Base-by-base conservation (phyloP, 208 protist species). In the Trypanosoma theileri region DNA sequence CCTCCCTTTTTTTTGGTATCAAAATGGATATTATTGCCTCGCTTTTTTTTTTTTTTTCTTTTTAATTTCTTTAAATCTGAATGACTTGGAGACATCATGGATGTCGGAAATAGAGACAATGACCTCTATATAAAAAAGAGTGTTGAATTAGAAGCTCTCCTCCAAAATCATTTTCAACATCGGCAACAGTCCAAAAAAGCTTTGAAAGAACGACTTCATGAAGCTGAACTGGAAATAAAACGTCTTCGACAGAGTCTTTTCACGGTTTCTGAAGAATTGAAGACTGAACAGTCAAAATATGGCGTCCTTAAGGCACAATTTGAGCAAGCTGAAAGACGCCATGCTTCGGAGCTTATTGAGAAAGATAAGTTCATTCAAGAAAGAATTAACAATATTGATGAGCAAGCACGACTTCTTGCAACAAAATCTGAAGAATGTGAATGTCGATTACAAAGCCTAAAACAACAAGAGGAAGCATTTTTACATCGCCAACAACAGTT, bases 131-230 rank as follows among this genome's bases (percentile, higher is more conserved):
- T 61, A 13, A 64, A 53, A 19, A 78, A 71, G 56, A 75, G 59
- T 54, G 54, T 63, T 13, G 80, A 85, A 41, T 57, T 85, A 51
- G 75, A 79, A 35, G 55, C 19, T 19, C 62, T 85, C n/a, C 31
- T 85, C 16, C 59, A 68, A 16, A 48, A 72, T 11, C 69, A 79
- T 46, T 75, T 73, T 69, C 19, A 66, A n/a, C 71, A 71, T 3
- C 71, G 75, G 24, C 52, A 81, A 28, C 42, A 69, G 19, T 79
- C 73, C 31, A 59, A 68, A 16, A 62, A 59, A n/a, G 16, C 31
- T 40, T 13, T 73, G 28, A 78, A 81, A 35, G 59, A 59, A 9
- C 40, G 54, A 8, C 44, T 79, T 14, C 50, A 46, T 17, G 28
- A 67, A 28, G 56, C 65, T 19, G 56, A 70, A 60, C 26, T 70